Conservation (phyloP, 2,329 filamentous ascomycete species). For the Penicillium concentricum region DNA sequence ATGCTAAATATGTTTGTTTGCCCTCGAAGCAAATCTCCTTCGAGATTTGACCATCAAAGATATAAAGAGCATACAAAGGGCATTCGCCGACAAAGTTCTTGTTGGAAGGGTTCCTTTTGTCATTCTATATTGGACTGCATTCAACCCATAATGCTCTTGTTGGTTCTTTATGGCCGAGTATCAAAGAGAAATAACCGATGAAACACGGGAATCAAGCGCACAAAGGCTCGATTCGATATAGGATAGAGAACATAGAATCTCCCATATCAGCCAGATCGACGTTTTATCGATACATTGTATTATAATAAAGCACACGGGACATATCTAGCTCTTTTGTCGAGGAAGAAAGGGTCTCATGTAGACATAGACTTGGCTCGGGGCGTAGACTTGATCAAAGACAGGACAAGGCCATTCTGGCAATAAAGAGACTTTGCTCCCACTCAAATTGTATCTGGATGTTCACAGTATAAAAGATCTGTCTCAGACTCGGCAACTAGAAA, state of each 20-base stretch:
- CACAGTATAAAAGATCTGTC: neutral
- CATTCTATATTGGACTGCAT: neutral
- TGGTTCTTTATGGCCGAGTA: neutral
- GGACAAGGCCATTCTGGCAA: neutral
- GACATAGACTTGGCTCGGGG: neutral
- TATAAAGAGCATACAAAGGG: constrained; percentile 1
- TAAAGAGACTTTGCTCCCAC: neutral
- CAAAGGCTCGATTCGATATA: neutral
- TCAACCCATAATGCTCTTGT: neutral
- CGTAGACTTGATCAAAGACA: neutral
- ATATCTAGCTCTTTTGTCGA: neutral
- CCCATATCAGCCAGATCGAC: neutral
- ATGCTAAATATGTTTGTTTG: neutral
- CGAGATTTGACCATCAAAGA: neutral
- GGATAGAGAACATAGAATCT: neutral
- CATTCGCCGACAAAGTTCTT: neutral
- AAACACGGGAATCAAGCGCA: neutral
- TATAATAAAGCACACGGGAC: neutral
- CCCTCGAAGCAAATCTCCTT: neutral
- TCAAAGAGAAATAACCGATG: neutral
- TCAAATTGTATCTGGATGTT: neutral
- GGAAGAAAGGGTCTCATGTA: neutral
- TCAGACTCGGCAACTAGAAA: neutral
- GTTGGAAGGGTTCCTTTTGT: neutral
- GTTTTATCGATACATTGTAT: neutral